Evolutionary conservation across 176 grass and related monocot genomes (phyloP).

Genomic region (Juncus effusus): DNA sequence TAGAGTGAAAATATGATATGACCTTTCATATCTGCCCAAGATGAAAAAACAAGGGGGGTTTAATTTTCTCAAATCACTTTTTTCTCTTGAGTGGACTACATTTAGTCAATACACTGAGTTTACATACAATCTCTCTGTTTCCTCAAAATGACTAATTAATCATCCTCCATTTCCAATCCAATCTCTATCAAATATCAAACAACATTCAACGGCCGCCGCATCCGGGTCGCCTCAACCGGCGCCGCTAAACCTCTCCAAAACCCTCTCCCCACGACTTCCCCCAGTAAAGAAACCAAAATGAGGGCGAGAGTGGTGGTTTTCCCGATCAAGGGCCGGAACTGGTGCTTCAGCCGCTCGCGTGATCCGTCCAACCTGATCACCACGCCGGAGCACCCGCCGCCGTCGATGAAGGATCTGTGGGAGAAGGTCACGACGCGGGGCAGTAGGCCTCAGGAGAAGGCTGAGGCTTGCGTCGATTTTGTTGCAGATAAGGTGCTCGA

Average conservation of each 20-base stretch:
- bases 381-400: conserved; percentile 22
- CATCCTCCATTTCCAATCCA: neutral
- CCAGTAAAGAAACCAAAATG: conserved; percentile 36
- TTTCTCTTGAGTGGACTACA: neutral
- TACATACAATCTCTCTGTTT: neutral
- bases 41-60: neutral
- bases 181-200: conserved; percentile 13
- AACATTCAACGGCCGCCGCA: conserved; percentile 14
- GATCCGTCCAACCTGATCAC: conserved; percentile 3
- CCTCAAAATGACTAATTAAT: neutral
- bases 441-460: conserved; percentile 46
- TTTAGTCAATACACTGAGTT: neutral
- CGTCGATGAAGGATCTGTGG: conserved; percentile 59
- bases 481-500: conserved; percentile 61
- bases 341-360: conserved; percentile 58
- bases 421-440: conserved; percentile 33
- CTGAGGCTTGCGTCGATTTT: conserved; percentile 60
- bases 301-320: conserved; percentile 78
- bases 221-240: conserved; percentile 3
- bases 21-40: too few relatives aligned
- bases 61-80: neutral
- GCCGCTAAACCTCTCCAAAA: conserved; percentile 9
- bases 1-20: too few relatives aligned
- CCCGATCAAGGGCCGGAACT: conserved; percentile 64
- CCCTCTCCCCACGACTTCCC: neutral